phyloP scores from a whole-genome alignment of 2,329 filamentous ascomycete species.

The Botrytis deweyae region DNA sequence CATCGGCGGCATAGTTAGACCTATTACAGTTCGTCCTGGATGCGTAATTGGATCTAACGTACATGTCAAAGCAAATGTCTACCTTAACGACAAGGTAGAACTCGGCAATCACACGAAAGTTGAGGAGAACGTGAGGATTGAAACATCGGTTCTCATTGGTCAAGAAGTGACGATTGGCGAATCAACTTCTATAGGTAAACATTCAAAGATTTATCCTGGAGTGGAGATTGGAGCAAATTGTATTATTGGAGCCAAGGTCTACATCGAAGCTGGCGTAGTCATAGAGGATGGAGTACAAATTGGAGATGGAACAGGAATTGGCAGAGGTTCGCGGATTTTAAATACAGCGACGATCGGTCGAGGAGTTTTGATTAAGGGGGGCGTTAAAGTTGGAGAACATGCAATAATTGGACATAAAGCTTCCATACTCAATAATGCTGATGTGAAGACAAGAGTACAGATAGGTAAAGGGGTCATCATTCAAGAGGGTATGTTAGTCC shows the following conservation, averaged over 20 bases:
- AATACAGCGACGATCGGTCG: not conserved
- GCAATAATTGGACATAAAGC: not conserved
- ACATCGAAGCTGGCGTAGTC: not conserved
- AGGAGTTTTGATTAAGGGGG: rapidly evolving
- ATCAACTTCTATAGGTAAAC: not conserved
- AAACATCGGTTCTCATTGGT: not conserved
- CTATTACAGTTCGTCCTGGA: not conserved
- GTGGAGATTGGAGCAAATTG: not conserved
- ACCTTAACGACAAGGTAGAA: not conserved
- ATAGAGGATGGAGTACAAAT: not conserved
- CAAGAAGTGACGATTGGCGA: not conserved
- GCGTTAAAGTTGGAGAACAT: not conserved
- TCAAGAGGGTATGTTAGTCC: not conserved
- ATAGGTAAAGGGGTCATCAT: not conserved
- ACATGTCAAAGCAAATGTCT: not conserved
- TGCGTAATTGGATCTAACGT: not conserved
- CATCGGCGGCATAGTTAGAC: not conserved
- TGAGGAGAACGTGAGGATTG: not conserved
- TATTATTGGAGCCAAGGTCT: not conserved
- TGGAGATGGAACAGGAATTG: not conserved
- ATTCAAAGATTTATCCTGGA: rapidly evolving
- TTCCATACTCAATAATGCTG: not conserved
- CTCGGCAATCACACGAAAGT: not conserved
- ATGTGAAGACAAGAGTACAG: not conserved
- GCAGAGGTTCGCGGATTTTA: not conserved